Percentiles rank a stretch among this genome's conserved stretches.
phyloP scores from a whole-genome alignment of 2,329 filamentous ascomycete genomes.

The Ophiostoma triangulosporum region DNA sequence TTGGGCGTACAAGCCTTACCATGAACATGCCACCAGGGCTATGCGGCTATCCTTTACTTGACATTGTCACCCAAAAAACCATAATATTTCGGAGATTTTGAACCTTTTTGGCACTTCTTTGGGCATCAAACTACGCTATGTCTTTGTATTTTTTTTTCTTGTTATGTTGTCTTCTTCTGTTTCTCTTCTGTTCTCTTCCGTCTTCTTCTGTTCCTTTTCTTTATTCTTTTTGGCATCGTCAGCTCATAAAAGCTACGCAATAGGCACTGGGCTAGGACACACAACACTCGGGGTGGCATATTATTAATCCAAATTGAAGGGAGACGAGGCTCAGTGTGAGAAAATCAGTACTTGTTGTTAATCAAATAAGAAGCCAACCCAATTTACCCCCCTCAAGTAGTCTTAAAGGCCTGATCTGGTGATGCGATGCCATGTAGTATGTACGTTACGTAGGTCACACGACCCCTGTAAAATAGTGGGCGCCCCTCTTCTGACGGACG shows the following conservation, averaged over 20 bases:
- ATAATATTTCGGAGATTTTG: not conserved
- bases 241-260: not conserved
- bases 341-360: not conserved
- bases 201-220: not conserved
- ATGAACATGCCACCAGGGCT: not conserved
- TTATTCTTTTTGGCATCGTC: not conserved
- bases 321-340: not conserved
- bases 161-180: not conserved
- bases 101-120: too few relatives aligned
- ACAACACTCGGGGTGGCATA: not conserved
- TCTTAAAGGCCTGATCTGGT: not conserved
- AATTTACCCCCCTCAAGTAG: not conserved
- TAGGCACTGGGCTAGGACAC: not conserved
- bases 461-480: not conserved
- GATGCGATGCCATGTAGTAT: too few relatives aligned
- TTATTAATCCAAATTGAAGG: not conserved
- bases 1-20: too few relatives aligned
- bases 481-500: too few relatives aligned
- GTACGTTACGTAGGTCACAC: too few relatives aligned
- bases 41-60: not conserved
- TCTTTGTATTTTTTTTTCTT: not conserved
- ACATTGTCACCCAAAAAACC: not conserved
- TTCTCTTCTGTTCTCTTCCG: not conserved
- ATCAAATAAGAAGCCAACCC: not conserved
- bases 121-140: too few relatives aligned